A percentile compares a stretch with the other conserved stretches of the same genome.
Conservation (phyloP, 768 basidiomycete genomes). For the Panaeolus papilionaceus region DNA sequence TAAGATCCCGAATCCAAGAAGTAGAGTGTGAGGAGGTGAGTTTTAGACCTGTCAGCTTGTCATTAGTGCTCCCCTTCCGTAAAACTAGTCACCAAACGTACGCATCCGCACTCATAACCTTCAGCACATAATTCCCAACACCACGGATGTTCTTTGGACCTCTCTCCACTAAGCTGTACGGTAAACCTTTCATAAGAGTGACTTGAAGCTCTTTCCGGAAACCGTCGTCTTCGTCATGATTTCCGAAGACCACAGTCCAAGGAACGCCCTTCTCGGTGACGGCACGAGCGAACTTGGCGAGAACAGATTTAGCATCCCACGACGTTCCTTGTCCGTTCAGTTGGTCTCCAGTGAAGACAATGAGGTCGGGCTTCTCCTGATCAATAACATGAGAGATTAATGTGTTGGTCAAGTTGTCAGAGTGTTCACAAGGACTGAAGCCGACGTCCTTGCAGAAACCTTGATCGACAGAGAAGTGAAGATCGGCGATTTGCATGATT, state of each 20-base stretch:
- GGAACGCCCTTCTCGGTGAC: slow-evolving; percentile 81
- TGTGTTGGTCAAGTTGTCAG: slow-evolving; percentile 81
- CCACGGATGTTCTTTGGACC: slow-evolving; percentile 90
- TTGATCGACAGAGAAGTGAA: slow-evolving; percentile 87
- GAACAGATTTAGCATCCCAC: slow-evolving; percentile 87
- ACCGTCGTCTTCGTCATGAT: slow-evolving; percentile 88
- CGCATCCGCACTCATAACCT: slow-evolving; percentile 85
- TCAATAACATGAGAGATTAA: slow-evolving; percentile 78
- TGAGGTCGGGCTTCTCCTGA: slow-evolving; percentile 85
- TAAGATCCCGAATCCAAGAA: slow-evolving; percentile 91
- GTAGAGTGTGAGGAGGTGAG: slow-evolving; percentile 89
- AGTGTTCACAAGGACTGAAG: slow-evolving; percentile 58
- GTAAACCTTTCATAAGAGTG: slow-evolving; percentile 74
- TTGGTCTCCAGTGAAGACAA: slow-evolving; percentile 94
- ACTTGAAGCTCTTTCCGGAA: slow-evolving; percentile 68
- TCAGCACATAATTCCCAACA: slow-evolving; percentile 89
- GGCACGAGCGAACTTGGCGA: slow-evolving; percentile 86
- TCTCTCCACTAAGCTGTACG: slow-evolving; percentile 81
- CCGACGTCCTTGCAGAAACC: slow-evolving; percentile 81
- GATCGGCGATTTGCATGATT: slow-evolving; percentile 89
- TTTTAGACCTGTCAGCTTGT: slow-evolving; percentile 69
- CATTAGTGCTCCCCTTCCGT: background rate
- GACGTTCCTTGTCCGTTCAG: slow-evolving; percentile 90
- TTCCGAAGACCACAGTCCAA: slow-evolving; percentile 94
- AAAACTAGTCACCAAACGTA: slow-evolving; percentile 45